phyloP scores from a whole-genome alignment of 768 basidiomycete species.

The Panellus pusillus region DNA sequence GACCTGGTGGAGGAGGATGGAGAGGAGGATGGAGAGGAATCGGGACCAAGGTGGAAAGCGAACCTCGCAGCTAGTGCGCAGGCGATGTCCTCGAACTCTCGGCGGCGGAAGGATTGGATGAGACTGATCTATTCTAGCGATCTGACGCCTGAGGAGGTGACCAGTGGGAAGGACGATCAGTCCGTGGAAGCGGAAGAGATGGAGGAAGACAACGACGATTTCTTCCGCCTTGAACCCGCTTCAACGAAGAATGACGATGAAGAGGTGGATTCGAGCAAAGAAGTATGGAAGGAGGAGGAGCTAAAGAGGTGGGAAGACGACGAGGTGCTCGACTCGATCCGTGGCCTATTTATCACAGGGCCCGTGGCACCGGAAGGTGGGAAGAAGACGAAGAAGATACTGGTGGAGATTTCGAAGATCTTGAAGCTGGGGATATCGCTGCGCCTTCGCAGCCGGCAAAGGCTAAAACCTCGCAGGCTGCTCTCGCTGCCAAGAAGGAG shows the following conservation, averaged over 20 bases:
- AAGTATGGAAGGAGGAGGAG: conserved; percentile 44
- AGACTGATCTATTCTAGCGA: conserved; percentile 77
- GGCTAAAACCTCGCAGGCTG: conserved; percentile 39
- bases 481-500: conserved; percentile 85
- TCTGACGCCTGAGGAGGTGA: conserved; percentile 69
- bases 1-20: conserved; percentile 33
- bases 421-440: conserved; percentile 33
- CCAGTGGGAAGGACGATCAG: conserved; percentile 38
- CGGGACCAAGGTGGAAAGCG: conserved; percentile 72
- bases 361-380: conserved; percentile 34
- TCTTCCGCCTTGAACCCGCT: conserved; percentile 62
- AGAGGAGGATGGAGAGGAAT: conserved; percentile 40
- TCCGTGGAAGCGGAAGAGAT: conserved; percentile 27
- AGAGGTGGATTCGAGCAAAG: conserved; percentile 71
- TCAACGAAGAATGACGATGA: conserved; percentile 42
- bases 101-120: conserved; percentile 71
- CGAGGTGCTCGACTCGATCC: conserved; percentile 81
- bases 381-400: conserved; percentile 44
- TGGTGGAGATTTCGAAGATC: conserved; percentile 44
- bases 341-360: conserved; percentile 89
- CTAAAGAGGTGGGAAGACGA: conserved; percentile 84
- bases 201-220: conserved; percentile 65
- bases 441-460: conserved; percentile 21
- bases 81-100: conserved; percentile 42
- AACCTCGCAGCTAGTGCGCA: conserved; percentile 56